Evolutionary conservation across 1,284 basidiomycete genomes (phyloP).

Genomic region (Cryptococcus sp.): DNA sequence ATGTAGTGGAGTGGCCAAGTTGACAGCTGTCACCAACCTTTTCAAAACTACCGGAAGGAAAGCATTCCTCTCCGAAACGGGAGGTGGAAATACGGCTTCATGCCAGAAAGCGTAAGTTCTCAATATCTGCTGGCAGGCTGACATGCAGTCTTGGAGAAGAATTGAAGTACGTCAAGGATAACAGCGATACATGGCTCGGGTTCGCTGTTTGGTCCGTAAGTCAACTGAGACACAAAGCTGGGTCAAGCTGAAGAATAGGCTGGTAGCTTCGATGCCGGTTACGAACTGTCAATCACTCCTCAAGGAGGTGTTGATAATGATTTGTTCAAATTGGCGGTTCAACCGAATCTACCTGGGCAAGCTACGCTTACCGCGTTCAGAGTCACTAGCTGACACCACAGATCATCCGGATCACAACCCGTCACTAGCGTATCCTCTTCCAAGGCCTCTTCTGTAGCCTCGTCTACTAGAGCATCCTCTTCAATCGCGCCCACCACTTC

Average conservation of each 20-base stretch:
- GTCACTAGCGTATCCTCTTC: background rate
- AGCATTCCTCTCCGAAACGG: constrained; percentile 59
- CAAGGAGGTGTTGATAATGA: constrained; percentile 24
- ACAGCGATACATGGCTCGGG: constrained; percentile 52
- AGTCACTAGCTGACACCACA: background rate
- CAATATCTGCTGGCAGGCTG: background rate
- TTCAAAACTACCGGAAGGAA: constrained; percentile 55
- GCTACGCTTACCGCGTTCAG: background rate
- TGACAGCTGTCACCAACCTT: constrained; percentile 53
- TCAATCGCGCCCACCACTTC: background rate
- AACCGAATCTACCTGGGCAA: constrained; percentile 32
- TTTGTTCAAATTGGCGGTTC: constrained; percentile 28
- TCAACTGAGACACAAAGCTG: background rate
- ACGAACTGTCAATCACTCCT: constrained; percentile 31
- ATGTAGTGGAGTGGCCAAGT: constrained; percentile 53
- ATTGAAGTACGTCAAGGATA: constrained; percentile 53
- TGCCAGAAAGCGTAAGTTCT: constrained; percentile 22
- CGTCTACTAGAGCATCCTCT: background rate
- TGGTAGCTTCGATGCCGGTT: constrained; percentile 30
- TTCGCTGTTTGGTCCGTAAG: constrained; percentile 54
- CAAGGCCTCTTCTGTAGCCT: background rate
- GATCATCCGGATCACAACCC: background rate
- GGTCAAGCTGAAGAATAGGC: constrained; percentile 12
- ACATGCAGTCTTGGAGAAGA: constrained; percentile 40
- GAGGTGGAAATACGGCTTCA: constrained; percentile 52